These are phyloP conservation scores for Glycyrrhiza uralensis DNA, from an alignment of 306 rosid species.

Conservation along the genomic window DNA sequence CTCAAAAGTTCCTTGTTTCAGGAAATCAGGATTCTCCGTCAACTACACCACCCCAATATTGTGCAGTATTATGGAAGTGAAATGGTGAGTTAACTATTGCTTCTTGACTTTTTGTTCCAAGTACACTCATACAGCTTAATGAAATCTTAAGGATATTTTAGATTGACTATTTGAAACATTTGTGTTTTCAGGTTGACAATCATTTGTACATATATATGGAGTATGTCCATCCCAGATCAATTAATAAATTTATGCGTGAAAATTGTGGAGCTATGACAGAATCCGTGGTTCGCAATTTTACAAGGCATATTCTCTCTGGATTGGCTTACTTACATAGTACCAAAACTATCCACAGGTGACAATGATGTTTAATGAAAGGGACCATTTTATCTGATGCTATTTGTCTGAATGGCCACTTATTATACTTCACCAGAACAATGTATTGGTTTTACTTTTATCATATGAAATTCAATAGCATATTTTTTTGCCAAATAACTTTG, in stretches of 20 bases:
- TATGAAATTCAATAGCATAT: too few relatives aligned
- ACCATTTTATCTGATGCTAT: neutral
- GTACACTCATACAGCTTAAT: neutral
- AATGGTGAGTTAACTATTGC: conserved; percentile 46
- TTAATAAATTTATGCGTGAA: conserved; percentile 69
- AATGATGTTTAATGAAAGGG: neutral
- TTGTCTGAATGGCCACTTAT: neutral
- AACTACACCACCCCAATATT: conserved; percentile 76
- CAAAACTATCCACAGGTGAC: conserved; percentile 84
- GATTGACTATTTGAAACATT: conserved; percentile 5
- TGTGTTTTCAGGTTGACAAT: conserved; percentile 59
- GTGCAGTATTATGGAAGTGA: conserved; percentile 91
- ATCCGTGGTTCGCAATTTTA: conserved; percentile 81
- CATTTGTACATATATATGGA: conserved; percentile 85
- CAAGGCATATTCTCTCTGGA: conserved; percentile 79
- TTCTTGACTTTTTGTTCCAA: conserved; percentile 5
- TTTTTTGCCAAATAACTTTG: conserved; percentile 3
- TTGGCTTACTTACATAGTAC: conserved; percentile 73
- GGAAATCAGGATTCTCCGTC: conserved; percentile 82
- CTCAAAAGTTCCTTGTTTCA: conserved; percentile 41
- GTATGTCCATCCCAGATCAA: conserved; percentile 83
- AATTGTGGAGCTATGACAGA: conserved; percentile 72
- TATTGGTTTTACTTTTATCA: too few relatives aligned
- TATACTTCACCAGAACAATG: neutral
- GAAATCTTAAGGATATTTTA: neutral